Evolutionary conservation across 306 rosid species (phyloP).

Genomic region (Hippophae tibetana): DNA sequence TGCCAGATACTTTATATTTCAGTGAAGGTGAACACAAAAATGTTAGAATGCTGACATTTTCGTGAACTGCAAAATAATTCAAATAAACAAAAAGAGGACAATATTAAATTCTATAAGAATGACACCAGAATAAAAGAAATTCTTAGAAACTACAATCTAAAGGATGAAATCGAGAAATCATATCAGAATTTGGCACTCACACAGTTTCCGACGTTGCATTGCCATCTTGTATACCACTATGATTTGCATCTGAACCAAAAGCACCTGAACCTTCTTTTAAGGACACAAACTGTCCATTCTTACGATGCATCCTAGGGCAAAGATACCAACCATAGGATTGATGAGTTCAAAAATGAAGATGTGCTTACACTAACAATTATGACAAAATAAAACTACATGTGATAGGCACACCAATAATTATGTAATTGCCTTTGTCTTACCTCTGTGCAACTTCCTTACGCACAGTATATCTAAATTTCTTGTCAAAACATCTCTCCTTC

Average conservation of each 20-base stretch:
- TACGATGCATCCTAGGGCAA: slow-evolving; percentile 76
- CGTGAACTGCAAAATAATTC: slow-evolving; percentile 41
- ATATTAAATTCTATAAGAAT: not conserved
- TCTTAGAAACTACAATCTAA: not conserved
- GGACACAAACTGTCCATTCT: slow-evolving; percentile 86
- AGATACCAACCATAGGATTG: slow-evolving; percentile 13
- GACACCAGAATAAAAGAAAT: not conserved
- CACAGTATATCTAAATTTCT: slow-evolving; percentile 59
- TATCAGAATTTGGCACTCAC: slow-evolving; percentile 48
- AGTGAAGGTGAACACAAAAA: not conserved
- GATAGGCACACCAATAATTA: too few relatives aligned
- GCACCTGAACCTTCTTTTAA: slow-evolving; percentile 54
- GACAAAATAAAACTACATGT: too few relatives aligned
- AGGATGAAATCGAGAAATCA: slow-evolving; percentile 4
- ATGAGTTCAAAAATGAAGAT: too few relatives aligned
- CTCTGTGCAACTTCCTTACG: slow-evolving; percentile 77
- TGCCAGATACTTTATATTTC: not conserved
- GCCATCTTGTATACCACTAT: slow-evolving; percentile 50
- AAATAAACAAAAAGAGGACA: not conserved
- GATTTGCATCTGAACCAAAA: slow-evolving; percentile 52
- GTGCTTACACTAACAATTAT: too few relatives aligned
- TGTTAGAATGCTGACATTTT: slow-evolving; percentile 59
- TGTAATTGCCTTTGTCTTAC: slow-evolving; percentile 19
- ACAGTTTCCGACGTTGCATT: slow-evolving; percentile 46
- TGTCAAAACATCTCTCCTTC: slow-evolving; percentile 72